Percentiles rank a stretch among this genome's conserved stretches.
Evolutionary conservation across 441 rosid species (phyloP).

Genomic region (Aleurites moluccanus): DNA sequence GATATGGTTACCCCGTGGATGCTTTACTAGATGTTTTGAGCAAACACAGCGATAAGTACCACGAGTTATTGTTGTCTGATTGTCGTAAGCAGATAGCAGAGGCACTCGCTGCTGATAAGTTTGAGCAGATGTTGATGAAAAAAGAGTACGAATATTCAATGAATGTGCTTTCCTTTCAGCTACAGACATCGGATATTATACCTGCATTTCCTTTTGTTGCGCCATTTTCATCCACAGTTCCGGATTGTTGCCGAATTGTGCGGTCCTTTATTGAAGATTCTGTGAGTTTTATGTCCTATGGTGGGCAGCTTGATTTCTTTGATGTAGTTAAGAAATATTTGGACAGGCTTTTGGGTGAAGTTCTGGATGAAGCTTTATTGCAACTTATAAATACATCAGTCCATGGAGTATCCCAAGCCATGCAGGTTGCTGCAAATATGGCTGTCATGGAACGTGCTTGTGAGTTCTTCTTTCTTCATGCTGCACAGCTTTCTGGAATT

Average conservation of each 20-base stretch:
- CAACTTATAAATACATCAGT: slow-evolving; percentile 74
- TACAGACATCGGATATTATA: slow-evolving; percentile 78
- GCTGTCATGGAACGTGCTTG: slow-evolving; percentile 95
- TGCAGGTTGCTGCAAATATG: slow-evolving; percentile 99
- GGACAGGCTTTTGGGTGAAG: slow-evolving; percentile 84
- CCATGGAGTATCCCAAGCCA: slow-evolving; percentile 91
- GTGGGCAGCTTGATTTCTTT: slow-evolving; percentile 92
- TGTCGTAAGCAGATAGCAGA: slow-evolving; percentile 89
- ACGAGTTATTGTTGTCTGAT: slow-evolving; percentile 84
- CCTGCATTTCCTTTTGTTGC: slow-evolving; percentile 93
- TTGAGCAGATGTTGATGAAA: slow-evolving; percentile 98
- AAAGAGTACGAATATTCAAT: slow-evolving; percentile 93
- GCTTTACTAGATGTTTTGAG: slow-evolving; percentile 85
- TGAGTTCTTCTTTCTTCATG: slow-evolving; percentile 90
- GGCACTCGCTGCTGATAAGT: slow-evolving; percentile 85
- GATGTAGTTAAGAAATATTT: slow-evolving; percentile 92
- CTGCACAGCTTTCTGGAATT: slow-evolving; percentile 93
- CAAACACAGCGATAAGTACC: slow-evolving; percentile 93
- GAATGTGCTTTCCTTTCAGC: slow-evolving; percentile 96
- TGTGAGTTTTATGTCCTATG: slow-evolving; percentile 91
- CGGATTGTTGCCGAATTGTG: slow-evolving; percentile 93
- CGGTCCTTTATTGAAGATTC: slow-evolving; percentile 96
- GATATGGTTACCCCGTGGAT: slow-evolving; percentile 88
- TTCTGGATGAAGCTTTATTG: slow-evolving; percentile 75
- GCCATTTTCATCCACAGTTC: slow-evolving; percentile 89